phyloP scores from a whole-genome alignment of 768 basidiomycete species.

The Phlebiopsis gigantea region DNA sequence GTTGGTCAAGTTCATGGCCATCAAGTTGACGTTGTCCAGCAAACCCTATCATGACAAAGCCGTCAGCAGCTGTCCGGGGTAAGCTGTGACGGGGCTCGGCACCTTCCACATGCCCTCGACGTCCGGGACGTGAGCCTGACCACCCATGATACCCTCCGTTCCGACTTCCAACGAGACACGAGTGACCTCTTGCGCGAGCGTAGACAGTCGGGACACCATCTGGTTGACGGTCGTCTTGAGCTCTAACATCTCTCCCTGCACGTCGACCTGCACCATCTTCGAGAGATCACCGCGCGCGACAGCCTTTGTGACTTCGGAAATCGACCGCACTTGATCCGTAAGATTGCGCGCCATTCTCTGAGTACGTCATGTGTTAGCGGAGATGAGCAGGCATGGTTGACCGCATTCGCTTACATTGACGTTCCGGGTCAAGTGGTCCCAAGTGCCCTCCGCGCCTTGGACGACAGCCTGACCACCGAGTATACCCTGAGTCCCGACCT shows the following conservation, averaged over 20 bases:
- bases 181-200: constrained; percentile 79
- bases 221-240: constrained; percentile 76
- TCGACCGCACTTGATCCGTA: constrained; percentile 85
- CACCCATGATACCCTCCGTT: constrained; percentile 89
- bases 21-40: constrained; percentile 81
- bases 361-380: neutral
- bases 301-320: constrained; percentile 78
- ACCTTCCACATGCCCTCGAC: constrained; percentile 96
- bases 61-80: neutral
- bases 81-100: constrained; percentile 10
- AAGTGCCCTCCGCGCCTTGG: constrained; percentile 88
- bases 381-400: neutral
- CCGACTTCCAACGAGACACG: constrained; percentile 90
- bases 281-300: constrained; percentile 80
- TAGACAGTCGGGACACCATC: constrained; percentile 71
- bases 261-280: constrained; percentile 85
- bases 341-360: constrained; percentile 87
- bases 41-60: constrained; percentile 31
- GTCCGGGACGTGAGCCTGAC: constrained; percentile 87
- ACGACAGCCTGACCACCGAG: constrained; percentile 89
- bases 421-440: constrained; percentile 84
- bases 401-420: constrained; percentile 63
- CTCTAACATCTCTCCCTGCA: constrained; percentile 91
- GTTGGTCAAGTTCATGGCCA: constrained; percentile 88
- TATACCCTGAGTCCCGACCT: constrained; percentile 88